These are phyloP conservation scores for Backusella macrospora DNA, from an alignment of 192 early-diverging fungal genomes.

Conservation along the genomic window DNA sequence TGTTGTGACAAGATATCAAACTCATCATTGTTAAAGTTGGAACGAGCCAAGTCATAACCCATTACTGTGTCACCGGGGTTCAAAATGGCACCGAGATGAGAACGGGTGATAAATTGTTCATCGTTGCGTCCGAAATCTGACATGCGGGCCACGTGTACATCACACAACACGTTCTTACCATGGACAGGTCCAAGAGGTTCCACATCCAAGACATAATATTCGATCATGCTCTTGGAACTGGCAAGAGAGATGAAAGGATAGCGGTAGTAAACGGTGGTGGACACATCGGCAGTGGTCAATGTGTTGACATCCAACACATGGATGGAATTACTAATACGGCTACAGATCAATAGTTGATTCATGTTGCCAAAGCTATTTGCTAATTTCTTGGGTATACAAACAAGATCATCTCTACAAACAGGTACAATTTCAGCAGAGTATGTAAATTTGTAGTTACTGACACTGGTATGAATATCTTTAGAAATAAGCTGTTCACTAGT, in stretches of 20 bases:
- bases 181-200: slow-evolving; percentile 74
- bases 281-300: slow-evolving; percentile 72
- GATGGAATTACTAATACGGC: slow-evolving; percentile 85
- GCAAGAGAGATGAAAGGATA: slow-evolving; percentile 76
- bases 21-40: slow-evolving; percentile 90
- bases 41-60: slow-evolving; percentile 86
- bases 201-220: slow-evolving; percentile 96
- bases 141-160: slow-evolving; percentile 81
- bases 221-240: slow-evolving; percentile 78
- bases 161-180: slow-evolving; percentile 84
- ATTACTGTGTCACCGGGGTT: slow-evolving; percentile 89
- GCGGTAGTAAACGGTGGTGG: slow-evolving; percentile 83
- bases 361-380: slow-evolving; percentile 87
- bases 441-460: slow-evolving; percentile 94
- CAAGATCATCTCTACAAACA: slow-evolving; percentile 95
- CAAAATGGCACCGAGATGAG: slow-evolving; percentile 90
- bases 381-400: slow-evolving; percentile 84
- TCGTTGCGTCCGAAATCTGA: slow-evolving; percentile 85
- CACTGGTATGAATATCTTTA: slow-evolving; percentile 88
- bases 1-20: slow-evolving; percentile 64
- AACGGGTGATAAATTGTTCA: slow-evolving; percentile 82
- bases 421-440: slow-evolving; percentile 96
- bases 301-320: slow-evolving; percentile 89
- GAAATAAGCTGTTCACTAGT: slow-evolving; percentile 95
- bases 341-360: slow-evolving; percentile 78